These are phyloP conservation scores for Emergomyces africanus DNA, from an alignment of 2,329 filamentous ascomycete species.

Conservation along the genomic window DNA sequence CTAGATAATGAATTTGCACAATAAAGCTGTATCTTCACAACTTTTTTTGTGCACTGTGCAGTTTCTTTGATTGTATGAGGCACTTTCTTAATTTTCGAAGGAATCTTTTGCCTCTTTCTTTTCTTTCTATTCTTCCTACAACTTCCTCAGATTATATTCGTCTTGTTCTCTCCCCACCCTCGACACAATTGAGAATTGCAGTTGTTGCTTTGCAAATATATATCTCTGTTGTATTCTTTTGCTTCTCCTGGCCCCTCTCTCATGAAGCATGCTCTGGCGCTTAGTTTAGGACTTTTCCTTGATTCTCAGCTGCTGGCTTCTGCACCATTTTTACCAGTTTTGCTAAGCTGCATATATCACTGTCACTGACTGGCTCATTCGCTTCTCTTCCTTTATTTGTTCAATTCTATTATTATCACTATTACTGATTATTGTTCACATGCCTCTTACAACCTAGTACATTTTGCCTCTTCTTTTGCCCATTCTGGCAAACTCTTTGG, in stretches of 20 bases:
- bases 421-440: too few species aligned
- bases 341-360: background rate
- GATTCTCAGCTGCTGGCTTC: background rate
- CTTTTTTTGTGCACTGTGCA: background rate
- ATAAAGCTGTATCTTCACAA: too few species aligned
- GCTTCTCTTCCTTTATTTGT: background rate
- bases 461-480: background rate
- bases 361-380: background rate
- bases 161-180: background rate
- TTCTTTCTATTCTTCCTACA: background rate
- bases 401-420: too few species aligned
- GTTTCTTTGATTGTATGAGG: background rate
- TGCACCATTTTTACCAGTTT: background rate
- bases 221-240: background rate
- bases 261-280: conserved; percentile 3
- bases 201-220: background rate
- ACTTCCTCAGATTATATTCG: background rate
- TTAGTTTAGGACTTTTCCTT: background rate
- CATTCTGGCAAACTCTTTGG: background rate
- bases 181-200: background rate
- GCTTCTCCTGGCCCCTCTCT: background rate
- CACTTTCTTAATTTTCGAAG: background rate
- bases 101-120: background rate
- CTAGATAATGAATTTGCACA: too few species aligned
- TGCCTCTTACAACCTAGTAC: too few species aligned